Percentiles rank a stretch among this genome's conserved stretches.
phyloP scores from a whole-genome alignment of 495 filamentous ascomycete species.

The Lasiosphaeriaceae sp. region DNA sequence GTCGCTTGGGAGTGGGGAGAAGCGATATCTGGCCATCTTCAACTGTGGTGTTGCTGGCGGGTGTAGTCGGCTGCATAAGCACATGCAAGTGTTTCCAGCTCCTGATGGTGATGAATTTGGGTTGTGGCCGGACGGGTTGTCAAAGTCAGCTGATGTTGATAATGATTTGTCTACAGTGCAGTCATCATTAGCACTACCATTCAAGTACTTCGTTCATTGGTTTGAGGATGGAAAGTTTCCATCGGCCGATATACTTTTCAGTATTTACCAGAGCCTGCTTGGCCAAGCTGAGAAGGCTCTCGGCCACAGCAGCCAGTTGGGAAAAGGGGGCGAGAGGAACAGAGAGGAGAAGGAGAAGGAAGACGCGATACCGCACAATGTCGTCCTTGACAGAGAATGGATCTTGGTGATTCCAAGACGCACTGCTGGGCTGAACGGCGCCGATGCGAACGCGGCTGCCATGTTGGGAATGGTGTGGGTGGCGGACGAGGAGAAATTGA shows the following conservation, averaged over 20 bases:
- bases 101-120: constrained; percentile 3
- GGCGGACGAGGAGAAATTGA: constrained; percentile 25
- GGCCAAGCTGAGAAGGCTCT: constrained; percentile 20
- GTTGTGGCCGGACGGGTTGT: constrained; percentile 16
- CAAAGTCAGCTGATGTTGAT: no score
- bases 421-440: constrained; percentile 17
- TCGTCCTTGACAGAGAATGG: constrained; percentile 36
- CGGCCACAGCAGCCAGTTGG: background rate
- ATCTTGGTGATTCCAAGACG: constrained; percentile 38
- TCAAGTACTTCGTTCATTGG: constrained; percentile 11
- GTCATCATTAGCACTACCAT: constrained; percentile 8
- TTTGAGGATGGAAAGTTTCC: constrained; percentile 14
- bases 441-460: constrained; percentile 34
- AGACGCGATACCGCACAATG: constrained; percentile 35
- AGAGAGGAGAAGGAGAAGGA: no score
- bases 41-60: constrained; percentile 37
- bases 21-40: constrained; percentile 27
- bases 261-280: constrained; percentile 25
- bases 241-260: constrained; percentile 4
- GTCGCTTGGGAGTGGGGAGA: background rate
- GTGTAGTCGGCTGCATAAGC: constrained; percentile 42
- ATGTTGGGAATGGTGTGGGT: constrained; percentile 41
- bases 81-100: constrained; percentile 38
- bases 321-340: background rate
- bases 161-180: background rate